A percentile compares a stretch with the other conserved stretches of the same genome.
These are phyloP conservation scores for Sequoiadendron giganteum DNA, from an alignment of 75 land plant species.

Conservation along the genomic window DNA sequence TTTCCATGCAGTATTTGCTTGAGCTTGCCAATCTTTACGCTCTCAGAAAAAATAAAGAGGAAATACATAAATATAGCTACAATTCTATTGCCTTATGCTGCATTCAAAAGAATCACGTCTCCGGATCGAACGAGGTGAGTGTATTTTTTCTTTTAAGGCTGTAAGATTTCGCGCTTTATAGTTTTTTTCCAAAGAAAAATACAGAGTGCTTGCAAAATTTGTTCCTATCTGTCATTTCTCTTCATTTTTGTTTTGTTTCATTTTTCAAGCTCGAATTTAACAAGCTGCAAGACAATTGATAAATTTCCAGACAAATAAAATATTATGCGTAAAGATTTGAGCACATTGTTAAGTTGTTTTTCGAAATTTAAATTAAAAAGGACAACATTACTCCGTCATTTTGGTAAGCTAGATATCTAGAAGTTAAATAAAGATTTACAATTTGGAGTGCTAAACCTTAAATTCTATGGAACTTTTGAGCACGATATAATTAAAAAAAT, in stretches of 20 bases:
- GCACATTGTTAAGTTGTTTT: neutral
- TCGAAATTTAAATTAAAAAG: too few species aligned
- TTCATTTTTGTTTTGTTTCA: neutral
- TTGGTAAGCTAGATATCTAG: neutral
- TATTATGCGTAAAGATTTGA: neutral
- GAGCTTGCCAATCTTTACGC: slow-evolving; percentile 67
- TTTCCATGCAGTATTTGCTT: slow-evolving; percentile 39
- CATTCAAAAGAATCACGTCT: slow-evolving; percentile 21
- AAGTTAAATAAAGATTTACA: neutral
- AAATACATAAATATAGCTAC: slow-evolving; percentile 1
- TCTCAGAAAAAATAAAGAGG: slow-evolving; percentile 1
- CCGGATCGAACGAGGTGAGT: slow-evolving; percentile 30
- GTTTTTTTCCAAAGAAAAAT: neutral
- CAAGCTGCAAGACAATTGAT: neutral
- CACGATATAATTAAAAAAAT: neutral
- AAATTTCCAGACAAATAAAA: neutral
- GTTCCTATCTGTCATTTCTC: neutral
- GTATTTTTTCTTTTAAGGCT: neutral
- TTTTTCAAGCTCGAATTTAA: neutral
- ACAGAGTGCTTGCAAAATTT: too few species aligned
- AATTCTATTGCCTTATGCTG: slow-evolving; percentile 44
- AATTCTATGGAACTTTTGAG: neutral
- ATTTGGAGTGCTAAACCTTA: neutral
- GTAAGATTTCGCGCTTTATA: too few species aligned
- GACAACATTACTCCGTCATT: neutral